Percentiles rank a stretch among this genome's conserved stretches.
Conservation (phyloP, 2,329 filamentous ascomycete species). For the Talaromyces amestolkiae region DNA sequence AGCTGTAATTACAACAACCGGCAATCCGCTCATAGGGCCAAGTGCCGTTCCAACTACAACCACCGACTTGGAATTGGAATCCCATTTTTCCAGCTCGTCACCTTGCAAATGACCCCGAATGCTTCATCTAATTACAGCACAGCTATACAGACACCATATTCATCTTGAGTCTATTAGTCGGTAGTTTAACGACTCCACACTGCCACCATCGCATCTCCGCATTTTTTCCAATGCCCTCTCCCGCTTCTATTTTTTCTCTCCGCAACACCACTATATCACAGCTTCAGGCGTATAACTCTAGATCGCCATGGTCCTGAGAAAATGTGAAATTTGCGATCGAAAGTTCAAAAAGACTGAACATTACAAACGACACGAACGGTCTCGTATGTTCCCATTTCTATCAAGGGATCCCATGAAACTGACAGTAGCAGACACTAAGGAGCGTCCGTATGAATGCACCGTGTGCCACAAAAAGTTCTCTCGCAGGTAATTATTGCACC, state of each 20-base stretch:
- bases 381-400: conserved; percentile 38
- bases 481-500: conserved; percentile 43
- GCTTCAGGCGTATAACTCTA: background rate
- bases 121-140: background rate
- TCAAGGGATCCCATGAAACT: background rate
- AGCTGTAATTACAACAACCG: background rate
- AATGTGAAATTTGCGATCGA: conserved; percentile 51
- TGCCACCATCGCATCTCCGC: conserved; percentile 3
- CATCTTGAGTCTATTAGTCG: background rate
- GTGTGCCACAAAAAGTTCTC: conserved; percentile 56
- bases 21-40: background rate
- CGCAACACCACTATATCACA: background rate
- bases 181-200: background rate
- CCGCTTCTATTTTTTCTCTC: conserved; percentile 10
- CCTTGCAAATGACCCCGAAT: background rate
- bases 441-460: conserved; percentile 54
- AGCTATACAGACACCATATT: background rate
- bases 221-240: conserved; percentile 9
- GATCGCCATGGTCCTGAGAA: conserved; percentile 42
- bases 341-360: conserved; percentile 58
- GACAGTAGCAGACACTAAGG: conserved; percentile 49
- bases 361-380: conserved; percentile 55
- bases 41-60: background rate
- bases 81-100: background rate
- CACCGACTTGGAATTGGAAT: background rate